Evolutionary conservation across 1,139 yeast species (phyloP).

Genomic region (Scheffersomyces illinoinensis): DNA sequence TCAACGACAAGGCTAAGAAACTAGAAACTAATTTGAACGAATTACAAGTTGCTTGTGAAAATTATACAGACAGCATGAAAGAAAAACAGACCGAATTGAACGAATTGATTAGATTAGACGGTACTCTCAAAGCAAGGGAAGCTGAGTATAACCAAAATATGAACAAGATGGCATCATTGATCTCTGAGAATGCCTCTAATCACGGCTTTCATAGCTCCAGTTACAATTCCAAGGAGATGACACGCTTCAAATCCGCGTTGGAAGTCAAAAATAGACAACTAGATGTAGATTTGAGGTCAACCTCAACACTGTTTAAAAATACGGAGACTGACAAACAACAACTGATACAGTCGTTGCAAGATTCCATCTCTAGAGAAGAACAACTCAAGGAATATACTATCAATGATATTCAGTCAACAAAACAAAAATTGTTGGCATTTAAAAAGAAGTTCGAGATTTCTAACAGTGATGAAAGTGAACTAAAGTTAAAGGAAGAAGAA

Average conservation of each 20-base stretch:
- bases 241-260: conserved; percentile 3
- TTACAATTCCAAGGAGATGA: conserved; percentile 3
- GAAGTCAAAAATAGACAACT: conserved; percentile 1
- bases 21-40: conserved; percentile 25
- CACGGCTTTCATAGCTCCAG: conserved; percentile 1
- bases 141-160: conserved; percentile 32
- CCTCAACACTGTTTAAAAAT: conserved; percentile 3
- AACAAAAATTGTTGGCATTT: conserved; percentile 30
- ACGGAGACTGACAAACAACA: conserved; percentile 8
- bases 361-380: conserved; percentile 38
- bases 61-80: conserved; percentile 17
- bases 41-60: conserved; percentile 19
- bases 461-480: conserved; percentile 39
- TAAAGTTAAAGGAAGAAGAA: conserved; percentile 37
- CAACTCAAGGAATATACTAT: conserved; percentile 41
- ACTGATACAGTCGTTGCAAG: conserved; percentile 22
- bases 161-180: conserved; percentile 16
- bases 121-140: conserved; percentile 55
- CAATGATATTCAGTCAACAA: conserved; percentile 33
- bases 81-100: conserved; percentile 35
- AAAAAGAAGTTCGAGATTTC: conserved; percentile 37
- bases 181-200: conserved; percentile 7
- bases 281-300: conserved; percentile 3
- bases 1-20: conserved; percentile 35
- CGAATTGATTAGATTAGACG: conserved; percentile 55